Evolutionary conservation across 805 yeast genomes (phyloP).

Genomic region (Cyberlindnera maritima): DNA sequence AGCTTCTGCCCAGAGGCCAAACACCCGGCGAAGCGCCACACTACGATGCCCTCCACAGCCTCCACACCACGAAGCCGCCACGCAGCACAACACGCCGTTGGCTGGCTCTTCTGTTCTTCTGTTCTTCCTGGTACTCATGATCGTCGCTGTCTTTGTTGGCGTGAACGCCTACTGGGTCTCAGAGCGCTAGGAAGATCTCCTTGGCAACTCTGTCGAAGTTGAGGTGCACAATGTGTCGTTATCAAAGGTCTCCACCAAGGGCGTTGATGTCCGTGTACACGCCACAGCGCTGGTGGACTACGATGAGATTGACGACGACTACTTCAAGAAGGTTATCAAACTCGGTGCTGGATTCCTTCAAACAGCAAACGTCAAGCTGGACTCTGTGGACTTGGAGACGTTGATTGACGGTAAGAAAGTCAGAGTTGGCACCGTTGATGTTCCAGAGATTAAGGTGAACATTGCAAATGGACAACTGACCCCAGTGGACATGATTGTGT

Average conservation of each 20-base stretch:
- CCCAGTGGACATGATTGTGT: conserved; percentile 28
- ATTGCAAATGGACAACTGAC: conserved; percentile 30
- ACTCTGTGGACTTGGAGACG: conserved; percentile 31
- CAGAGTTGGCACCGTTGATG: conserved; percentile 32
- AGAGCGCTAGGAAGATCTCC: conserved; percentile 29
- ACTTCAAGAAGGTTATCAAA: conserved; percentile 28
- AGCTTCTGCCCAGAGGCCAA: background rate
- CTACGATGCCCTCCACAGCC: background rate
- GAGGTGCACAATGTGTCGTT: conserved; percentile 31
- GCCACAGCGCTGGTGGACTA: conserved; percentile 33
- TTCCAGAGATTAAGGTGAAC: conserved; percentile 33
- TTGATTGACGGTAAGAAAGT: conserved; percentile 18
- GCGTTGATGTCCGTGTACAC: conserved; percentile 32
- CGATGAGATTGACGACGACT: conserved; percentile 28
- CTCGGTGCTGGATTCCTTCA: conserved; percentile 32
- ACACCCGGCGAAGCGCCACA: background rate
- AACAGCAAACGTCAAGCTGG: conserved; percentile 30
- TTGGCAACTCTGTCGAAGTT: conserved; percentile 32
- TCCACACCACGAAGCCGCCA: background rate
- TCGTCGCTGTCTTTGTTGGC: conserved; percentile 1
- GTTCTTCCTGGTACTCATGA: background rate
- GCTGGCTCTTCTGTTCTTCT: background rate
- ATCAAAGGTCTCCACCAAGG: conserved; percentile 31
- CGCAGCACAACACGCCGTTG: background rate
- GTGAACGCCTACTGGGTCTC: conserved; percentile 7